A percentile compares a stretch with the other conserved stretches of the same genome.
These are phyloP conservation scores for Mycena floridula DNA, from an alignment of 768 basidiomycete species.

Conservation along the genomic window DNA sequence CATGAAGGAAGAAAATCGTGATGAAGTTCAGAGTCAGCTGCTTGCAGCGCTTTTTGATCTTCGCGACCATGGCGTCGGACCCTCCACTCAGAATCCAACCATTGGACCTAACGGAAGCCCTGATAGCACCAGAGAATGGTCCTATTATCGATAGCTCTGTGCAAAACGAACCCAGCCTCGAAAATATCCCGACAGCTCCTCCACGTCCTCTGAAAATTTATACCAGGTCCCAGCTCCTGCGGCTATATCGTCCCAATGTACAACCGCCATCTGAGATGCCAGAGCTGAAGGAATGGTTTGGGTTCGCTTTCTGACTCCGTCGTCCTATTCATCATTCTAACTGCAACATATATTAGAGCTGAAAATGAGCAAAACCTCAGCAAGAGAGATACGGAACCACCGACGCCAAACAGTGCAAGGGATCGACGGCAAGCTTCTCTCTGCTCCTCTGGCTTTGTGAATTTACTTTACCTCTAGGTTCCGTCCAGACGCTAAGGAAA, in stretches of 20 bases:
- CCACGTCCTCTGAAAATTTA: constrained; percentile 56
- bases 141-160: no score
- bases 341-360: constrained; percentile 32
- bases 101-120: no score
- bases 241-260: constrained; percentile 64
- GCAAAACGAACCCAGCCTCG: constrained; percentile 13
- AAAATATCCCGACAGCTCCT: constrained; percentile 17
- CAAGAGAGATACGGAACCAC: constrained; percentile 69
- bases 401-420: constrained; percentile 44
- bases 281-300: constrained; percentile 81
- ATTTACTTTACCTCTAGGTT: constrained; percentile 40
- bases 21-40: no score
- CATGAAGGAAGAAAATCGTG: no score
- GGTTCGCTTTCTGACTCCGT: constrained; percentile 43
- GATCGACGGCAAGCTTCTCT: constrained; percentile 55
- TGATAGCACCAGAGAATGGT: no score
- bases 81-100: no score
- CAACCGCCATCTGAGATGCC: constrained; percentile 72
- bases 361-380: constrained; percentile 60
- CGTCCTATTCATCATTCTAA: constrained; percentile 18
- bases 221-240: constrained; percentile 61
- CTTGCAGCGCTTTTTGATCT: no score
- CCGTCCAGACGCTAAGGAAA: constrained; percentile 72
- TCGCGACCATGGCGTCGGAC: no score
- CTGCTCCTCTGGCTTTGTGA: constrained; percentile 4